Evolutionary conservation across 805 yeast species (phyloP).

Genomic region (Monosporozyma yasuniensis): DNA sequence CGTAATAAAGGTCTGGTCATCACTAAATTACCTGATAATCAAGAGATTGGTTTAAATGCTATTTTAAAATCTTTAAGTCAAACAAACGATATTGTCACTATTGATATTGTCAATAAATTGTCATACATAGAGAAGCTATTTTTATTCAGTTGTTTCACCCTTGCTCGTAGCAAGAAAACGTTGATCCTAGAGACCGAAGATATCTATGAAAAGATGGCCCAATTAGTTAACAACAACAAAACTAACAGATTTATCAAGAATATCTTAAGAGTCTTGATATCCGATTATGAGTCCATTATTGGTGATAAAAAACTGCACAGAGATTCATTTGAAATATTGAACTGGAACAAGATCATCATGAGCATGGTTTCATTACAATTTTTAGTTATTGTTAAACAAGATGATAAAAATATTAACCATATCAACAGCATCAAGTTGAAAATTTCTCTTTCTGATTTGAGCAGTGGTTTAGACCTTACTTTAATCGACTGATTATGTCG

Average conservation of each 20-base stretch:
- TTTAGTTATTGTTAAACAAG: neutral
- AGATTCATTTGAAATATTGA: neutral
- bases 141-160: neutral
- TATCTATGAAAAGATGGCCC: neutral
- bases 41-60: conserved; percentile 57
- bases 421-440: conserved; percentile 1
- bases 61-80: conserved; percentile 70
- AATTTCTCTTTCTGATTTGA: neutral
- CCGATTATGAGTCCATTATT: neutral
- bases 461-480: neutral
- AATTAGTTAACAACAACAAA: neutral
- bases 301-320: neutral
- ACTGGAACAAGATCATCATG: neutral
- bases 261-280: neutral
- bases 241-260: neutral
- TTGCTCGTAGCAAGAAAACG: neutral
- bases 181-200: neutral
- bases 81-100: conserved; percentile 39
- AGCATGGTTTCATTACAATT: neutral
- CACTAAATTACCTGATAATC: conserved; percentile 29
- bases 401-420: neutral
- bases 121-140: neutral
- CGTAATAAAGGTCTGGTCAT: neutral
- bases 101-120: neutral
- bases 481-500: neutral